These are phyloP conservation scores for Chimonanthus salicifolius DNA, from an alignment of 164 flowering plant species.

Conservation along the genomic window DNA sequence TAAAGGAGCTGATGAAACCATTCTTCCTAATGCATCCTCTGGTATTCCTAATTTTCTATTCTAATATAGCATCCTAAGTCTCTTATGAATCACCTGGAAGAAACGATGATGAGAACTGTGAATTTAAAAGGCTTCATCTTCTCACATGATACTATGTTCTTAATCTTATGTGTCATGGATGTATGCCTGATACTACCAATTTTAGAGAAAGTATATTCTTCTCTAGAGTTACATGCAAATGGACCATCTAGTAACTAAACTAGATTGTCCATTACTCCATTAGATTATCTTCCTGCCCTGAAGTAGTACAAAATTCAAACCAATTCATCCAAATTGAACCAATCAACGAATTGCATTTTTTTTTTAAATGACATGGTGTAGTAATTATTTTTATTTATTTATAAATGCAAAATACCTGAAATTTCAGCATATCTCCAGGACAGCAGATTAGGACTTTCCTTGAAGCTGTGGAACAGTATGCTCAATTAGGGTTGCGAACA, in stretches of 20 bases:
- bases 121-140: background rate
- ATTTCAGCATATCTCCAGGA: constrained; percentile 38
- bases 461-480: constrained; percentile 94
- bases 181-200: background rate
- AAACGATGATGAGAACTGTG: background rate
- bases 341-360: too few species aligned
- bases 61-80: background rate
- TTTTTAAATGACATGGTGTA: too few species aligned
- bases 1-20: constrained; percentile 97
- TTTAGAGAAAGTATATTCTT: background rate
- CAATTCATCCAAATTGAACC: too few species aligned
- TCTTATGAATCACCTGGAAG: background rate
- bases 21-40: constrained; percentile 67
- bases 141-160: background rate
- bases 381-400: background rate
- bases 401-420: constrained; percentile 9
- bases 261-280: too few species aligned
- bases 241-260: too few species aligned
- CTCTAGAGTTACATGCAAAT: background rate
- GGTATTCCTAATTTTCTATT: constrained; percentile 35
- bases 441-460: constrained; percentile 60
- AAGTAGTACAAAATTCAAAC: too few species aligned
- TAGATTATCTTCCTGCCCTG: too few species aligned
- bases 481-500: constrained; percentile 86
- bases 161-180: background rate